Evolutionary conservation across 495 filamentous ascomycete species (phyloP).

Genomic region (Saxispiralis lemnorum): DNA sequence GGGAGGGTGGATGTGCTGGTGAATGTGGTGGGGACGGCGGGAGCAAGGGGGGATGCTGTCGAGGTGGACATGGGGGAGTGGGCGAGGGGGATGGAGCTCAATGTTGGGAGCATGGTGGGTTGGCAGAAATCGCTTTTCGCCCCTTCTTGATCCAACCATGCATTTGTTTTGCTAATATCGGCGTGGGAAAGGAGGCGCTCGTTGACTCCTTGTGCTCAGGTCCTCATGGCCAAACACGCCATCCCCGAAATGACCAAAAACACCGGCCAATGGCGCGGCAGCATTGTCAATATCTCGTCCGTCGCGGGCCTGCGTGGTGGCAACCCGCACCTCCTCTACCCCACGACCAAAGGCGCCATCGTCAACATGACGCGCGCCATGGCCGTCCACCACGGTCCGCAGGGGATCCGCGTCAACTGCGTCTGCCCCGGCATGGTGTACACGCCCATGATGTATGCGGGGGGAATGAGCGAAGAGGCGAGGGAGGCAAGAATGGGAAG

Average conservation of each 20-base stretch:
- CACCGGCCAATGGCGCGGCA: conserved; percentile 24
- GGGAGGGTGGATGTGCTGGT: conserved; percentile 34
- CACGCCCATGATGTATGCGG: conserved; percentile 19
- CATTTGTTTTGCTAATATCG: conserved; percentile 1
- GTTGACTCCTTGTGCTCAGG: not conserved
- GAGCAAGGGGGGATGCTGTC: conserved; percentile 34
- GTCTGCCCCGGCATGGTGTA: conserved; percentile 18
- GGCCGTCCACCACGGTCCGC: conserved; percentile 11
- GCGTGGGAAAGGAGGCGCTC: not conserved
- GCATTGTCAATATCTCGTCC: conserved; percentile 40
- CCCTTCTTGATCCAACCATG: no score
- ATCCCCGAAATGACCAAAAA: conserved; percentile 38
- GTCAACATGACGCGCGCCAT: conserved; percentile 20
- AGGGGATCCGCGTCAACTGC: conserved; percentile 18
- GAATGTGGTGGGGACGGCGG: conserved; percentile 40
- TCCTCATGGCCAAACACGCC: conserved; percentile 36
- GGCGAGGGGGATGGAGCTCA: conserved; percentile 35
- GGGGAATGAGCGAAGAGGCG: conserved; percentile 16
- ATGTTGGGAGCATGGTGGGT: conserved; percentile 37
- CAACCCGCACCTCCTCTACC: conserved; percentile 41
- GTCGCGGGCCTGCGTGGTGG: conserved; percentile 40
- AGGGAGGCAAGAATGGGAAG: conserved; percentile 13
- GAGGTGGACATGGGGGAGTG: conserved; percentile 37
- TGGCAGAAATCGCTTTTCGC: no score
- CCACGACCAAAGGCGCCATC: conserved; percentile 36